Evolutionary conservation across 2,329 filamentous ascomycete species (phyloP).

Genomic region (Aspergillus transmontanensis): DNA sequence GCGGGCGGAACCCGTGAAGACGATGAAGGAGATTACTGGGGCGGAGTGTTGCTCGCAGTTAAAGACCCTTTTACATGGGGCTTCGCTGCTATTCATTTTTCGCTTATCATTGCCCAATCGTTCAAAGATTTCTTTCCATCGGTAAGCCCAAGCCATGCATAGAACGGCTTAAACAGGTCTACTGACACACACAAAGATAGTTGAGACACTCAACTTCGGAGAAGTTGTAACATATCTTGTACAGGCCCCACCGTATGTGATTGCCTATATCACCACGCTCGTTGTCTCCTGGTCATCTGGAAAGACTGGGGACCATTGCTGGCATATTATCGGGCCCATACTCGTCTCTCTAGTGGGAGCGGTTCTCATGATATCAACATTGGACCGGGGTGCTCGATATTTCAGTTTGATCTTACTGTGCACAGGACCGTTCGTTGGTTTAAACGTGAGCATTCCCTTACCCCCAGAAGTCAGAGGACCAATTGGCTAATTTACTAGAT

Average conservation of each 20-base stretch:
- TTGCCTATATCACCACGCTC: background rate
- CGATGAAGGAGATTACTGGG: background rate
- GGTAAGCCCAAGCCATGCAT: background rate
- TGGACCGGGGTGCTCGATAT: slow-evolving; percentile 13
- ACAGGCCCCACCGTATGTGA: background rate
- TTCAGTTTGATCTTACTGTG: slow-evolving; percentile 15
- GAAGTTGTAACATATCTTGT: background rate
- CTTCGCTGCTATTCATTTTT: background rate
- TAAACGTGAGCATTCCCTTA: background rate
- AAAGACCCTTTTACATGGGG: background rate
- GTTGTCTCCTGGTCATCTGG: background rate
- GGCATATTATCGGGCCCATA: slow-evolving; percentile 13
- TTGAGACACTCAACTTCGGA: background rate
- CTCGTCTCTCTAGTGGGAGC: slow-evolving; percentile 10
- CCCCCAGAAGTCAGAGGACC: background rate
- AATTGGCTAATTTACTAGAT: slow-evolving; percentile 1
- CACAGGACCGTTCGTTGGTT: slow-evolving; percentile 10
- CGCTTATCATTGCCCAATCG: background rate
- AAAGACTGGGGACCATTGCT: background rate
- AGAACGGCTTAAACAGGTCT: background rate
- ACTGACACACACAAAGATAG: background rate
- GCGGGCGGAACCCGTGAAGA: background rate
- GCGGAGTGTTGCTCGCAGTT: background rate
- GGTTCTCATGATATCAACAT: slow-evolving; percentile 15
- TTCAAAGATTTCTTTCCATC: background rate